phyloP scores from a whole-genome alignment of 495 filamentous ascomycete genomes.

The Parachaetomium inaequale region DNA sequence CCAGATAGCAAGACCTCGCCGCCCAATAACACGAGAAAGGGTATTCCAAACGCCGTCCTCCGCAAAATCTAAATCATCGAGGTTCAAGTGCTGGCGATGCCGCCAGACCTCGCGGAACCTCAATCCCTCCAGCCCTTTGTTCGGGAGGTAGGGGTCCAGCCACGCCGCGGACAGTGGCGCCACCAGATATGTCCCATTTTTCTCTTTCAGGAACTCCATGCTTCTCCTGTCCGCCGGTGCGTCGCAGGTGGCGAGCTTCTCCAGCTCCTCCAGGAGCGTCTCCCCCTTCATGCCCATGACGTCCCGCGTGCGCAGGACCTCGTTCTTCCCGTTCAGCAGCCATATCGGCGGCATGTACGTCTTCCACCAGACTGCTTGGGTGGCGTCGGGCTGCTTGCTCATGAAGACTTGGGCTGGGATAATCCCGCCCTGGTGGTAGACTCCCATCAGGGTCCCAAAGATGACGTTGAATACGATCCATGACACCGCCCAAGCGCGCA shows the following conservation, averaged over 20 bases:
- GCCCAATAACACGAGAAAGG: constrained; percentile 68
- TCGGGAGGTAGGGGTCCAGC: constrained; percentile 58
- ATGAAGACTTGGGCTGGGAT: constrained; percentile 72
- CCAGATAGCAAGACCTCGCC: constrained; percentile 79
- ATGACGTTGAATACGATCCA: constrained; percentile 84
- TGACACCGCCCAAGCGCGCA: constrained; percentile 55
- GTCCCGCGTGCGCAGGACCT: constrained; percentile 65
- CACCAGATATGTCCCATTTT: constrained; percentile 59
- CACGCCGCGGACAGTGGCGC: constrained; percentile 69
- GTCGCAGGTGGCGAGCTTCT: constrained; percentile 57
- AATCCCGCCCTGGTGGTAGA: constrained; percentile 92
- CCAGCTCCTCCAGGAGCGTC: constrained; percentile 57
- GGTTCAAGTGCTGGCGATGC: constrained; percentile 70
- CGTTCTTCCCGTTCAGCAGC: constrained; percentile 75
- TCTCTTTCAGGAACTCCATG: constrained; percentile 48
- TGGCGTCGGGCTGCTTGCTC: constrained; percentile 56
- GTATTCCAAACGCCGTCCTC: constrained; percentile 79
- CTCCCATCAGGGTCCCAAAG: constrained; percentile 79
- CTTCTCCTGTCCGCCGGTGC: constrained; percentile 47
- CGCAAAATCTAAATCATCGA: constrained; percentile 90
- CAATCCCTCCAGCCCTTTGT: constrained; percentile 47
- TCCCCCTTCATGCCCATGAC: constrained; percentile 74
- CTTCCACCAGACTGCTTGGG: constrained; percentile 90
- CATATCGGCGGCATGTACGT: constrained; percentile 93
- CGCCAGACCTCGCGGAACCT: constrained; percentile 66